Evolutionary conservation across 2,329 filamentous ascomycete species (phyloP).

Genomic region (Fusarium anthophilum): DNA sequence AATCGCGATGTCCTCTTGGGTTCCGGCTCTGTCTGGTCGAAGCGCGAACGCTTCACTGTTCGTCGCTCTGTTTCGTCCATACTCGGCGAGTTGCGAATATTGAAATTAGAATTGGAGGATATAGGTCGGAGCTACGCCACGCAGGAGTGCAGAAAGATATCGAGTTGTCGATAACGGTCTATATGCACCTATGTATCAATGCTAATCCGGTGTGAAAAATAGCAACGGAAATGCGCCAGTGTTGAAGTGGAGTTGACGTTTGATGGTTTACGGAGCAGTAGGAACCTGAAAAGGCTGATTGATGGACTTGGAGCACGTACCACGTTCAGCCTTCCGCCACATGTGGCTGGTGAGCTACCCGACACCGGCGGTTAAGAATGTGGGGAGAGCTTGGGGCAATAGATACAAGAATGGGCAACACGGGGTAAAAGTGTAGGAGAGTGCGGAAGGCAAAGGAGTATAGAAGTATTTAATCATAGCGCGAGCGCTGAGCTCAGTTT

Average conservation of each 20-base stretch:
- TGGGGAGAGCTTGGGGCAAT: background rate
- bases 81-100: conserved; percentile 12
- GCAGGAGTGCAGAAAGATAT: background rate
- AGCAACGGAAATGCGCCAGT: conserved; percentile 24
- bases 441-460: background rate
- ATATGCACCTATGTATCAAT: background rate
- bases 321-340: conserved; percentile 23
- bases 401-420: background rate
- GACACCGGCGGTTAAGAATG: conserved; percentile 15
- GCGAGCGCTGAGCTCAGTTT: background rate
- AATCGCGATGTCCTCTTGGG: conserved; percentile 82
- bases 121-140: background rate
- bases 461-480: background rate
- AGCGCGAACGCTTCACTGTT: conserved; percentile 84
- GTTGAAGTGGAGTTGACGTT: conserved; percentile 30
- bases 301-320: conserved; percentile 23
- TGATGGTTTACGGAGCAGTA: background rate
- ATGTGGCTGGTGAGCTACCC: conserved; percentile 22
- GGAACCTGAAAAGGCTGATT: conserved; percentile 29
- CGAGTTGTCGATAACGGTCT: background rate
- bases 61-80: conserved; percentile 82
- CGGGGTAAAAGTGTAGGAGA: background rate
- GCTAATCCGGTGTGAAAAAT: conserved; percentile 20
- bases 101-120: background rate
- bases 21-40: conserved; percentile 90